Conservation (phyloP, 306 rosid genomes). For the Myrica gale region DNA sequence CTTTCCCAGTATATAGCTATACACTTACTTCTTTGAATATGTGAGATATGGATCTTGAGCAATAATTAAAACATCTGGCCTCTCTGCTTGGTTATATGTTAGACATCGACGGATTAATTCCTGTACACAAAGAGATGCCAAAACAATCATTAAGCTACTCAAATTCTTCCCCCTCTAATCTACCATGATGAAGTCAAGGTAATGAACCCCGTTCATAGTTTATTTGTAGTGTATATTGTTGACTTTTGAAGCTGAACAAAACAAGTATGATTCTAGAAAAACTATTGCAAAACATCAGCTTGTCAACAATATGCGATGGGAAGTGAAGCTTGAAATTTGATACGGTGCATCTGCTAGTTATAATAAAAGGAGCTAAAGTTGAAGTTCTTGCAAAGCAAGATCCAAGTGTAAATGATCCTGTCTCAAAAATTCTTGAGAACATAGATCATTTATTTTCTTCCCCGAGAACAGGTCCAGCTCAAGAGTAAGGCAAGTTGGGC, state of each 20-base stretch:
- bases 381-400: background rate
- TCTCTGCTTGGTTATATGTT: slow-evolving; percentile 85
- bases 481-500: no score
- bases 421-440: background rate
- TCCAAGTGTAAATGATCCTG: background rate
- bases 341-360: background rate
- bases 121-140: slow-evolving; percentile 34
- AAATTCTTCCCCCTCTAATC: background rate
- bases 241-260: slow-evolving; percentile 5
- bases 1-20: slow-evolving; percentile 21
- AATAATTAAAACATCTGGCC: slow-evolving; percentile 84
- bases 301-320: background rate
- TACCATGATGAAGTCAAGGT: slow-evolving; percentile 10
- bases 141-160: background rate
- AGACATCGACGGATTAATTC: slow-evolving; percentile 86
- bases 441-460: background rate
- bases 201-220: background rate
- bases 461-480: background rate
- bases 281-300: background rate
- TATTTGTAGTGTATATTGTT: background rate
- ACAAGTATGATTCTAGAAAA: background rate
- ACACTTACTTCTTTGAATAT: slow-evolving; percentile 61
- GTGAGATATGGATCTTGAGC: slow-evolving; percentile 93
- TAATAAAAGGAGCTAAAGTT: background rate
- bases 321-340: background rate